Evolutionary conservation across 2,329 filamentous ascomycete species (phyloP), one percentile per base, ranked within the genome.

Genomic region (Cordyceps fumosorosea): DNA sequence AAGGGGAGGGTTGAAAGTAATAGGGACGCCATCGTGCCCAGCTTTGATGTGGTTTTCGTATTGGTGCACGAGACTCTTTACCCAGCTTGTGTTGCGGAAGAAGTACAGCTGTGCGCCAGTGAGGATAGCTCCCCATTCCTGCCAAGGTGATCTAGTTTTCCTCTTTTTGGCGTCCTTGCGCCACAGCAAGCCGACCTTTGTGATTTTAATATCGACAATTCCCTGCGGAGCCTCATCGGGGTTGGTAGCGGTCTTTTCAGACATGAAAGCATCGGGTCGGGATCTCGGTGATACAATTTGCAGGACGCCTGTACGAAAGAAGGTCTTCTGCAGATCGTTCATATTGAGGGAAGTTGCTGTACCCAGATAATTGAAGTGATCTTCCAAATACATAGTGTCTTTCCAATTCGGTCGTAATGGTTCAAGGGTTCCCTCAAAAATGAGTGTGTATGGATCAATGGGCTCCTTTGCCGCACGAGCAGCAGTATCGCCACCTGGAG

Each of bases 61-160:
- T 72, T 99, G 95, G 65, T 90, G 84, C 78, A 98, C 92, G 66
- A 99, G 76, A 63, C 84, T 89, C 74, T 96, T 98, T 40, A 96
- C 87, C 93, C 95, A 99, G 22, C 87, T 82, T 5, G 91, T 89
- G 72, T 98, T 97, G 63, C 91, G 88, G 78, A 98, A 99, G 74
- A 99, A 91, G 74, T 97, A 99, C 8, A 99, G 83, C 70, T 97
- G 93, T 6, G 95, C 96, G n/a, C 93, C 91, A 0, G 95, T 99
- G 34, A 99, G 82, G 63, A 99, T 89, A 26, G 92, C 95, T 58
- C 95, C 95, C 95, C 95, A 99, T 81, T 99, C 95, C 72, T 97
- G 93, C 95, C 95, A 99, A 1, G 95, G 93, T 12, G 93, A 97
- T 50, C 93, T 85, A 0, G 92, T 89, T 75, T 96, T 96, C 77